phyloP scores from a whole-genome alignment of 352 stramenopile genomes.

The Blastocystis sp. region DNA sequence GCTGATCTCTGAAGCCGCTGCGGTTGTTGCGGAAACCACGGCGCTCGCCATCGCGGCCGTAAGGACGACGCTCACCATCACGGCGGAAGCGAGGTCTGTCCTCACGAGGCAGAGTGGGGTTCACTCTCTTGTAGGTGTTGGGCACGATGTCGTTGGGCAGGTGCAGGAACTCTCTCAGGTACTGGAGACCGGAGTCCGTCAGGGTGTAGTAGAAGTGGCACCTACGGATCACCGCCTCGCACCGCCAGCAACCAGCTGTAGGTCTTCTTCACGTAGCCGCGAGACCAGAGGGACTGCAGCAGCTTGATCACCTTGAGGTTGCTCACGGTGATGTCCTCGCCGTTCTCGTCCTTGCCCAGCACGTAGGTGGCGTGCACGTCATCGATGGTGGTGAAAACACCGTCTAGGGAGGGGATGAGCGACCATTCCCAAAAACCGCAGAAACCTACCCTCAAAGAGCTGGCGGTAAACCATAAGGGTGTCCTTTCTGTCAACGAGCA shows the following conservation, averaged over 20 bases:
- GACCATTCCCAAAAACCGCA: background rate
- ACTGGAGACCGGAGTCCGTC: slow-evolving; percentile 96
- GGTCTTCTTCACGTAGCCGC: slow-evolving; percentile 93
- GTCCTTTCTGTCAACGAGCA: slow-evolving; percentile 69
- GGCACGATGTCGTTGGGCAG: slow-evolving; percentile 96
- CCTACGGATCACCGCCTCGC: background rate
- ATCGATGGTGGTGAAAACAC: slow-evolving; percentile 39
- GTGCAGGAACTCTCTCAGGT: slow-evolving; percentile 94
- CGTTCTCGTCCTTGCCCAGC: slow-evolving; percentile 79
- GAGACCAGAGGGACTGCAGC: slow-evolving; percentile 95
- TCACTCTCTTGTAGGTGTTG: slow-evolving; percentile 93
- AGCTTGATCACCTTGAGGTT: slow-evolving; percentile 97
- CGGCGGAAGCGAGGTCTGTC: slow-evolving; percentile 40
- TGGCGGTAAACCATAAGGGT: slow-evolving; percentile 60
- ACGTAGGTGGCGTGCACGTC: slow-evolving; percentile 50
- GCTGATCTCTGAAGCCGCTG: slow-evolving; percentile 26
- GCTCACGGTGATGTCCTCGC: slow-evolving; percentile 89
- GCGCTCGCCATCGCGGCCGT: background rate
- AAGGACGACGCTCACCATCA: background rate
- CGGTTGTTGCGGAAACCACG: slow-evolving; percentile 11
- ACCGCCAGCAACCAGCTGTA: slow-evolving; percentile 92
- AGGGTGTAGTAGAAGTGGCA: slow-evolving; percentile 97
- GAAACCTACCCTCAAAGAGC: slow-evolving; percentile 65
- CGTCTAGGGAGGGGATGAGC: background rate
- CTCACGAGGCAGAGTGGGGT: slow-evolving; percentile 67